A percentile compares a stretch with the other conserved stretches of the same genome.
These are phyloP conservation scores for Silybum marianum DNA, from an alignment of 129 eudicot genomes.

Conservation along the genomic window DNA sequence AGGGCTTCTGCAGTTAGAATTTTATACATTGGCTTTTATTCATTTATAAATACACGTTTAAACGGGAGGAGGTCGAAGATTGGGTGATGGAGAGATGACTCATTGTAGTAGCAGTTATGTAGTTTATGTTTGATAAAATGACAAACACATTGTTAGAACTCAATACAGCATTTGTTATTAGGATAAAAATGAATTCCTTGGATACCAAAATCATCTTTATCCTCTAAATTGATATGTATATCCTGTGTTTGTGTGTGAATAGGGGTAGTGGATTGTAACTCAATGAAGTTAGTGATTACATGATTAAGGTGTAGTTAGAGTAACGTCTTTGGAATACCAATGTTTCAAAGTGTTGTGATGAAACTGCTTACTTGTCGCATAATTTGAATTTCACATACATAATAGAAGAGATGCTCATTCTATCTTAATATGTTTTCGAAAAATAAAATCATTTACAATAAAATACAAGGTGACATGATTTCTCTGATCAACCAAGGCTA, in stretches of 20 bases:
- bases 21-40: not conserved
- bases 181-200: not conserved
- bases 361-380: constrained; percentile 15
- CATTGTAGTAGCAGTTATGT: constrained; percentile 6
- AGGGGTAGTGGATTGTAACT: not conserved
- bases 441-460: constrained; percentile 15
- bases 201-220: constrained; percentile 1
- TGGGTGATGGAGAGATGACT: not conserved
- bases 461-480: constrained; percentile 3
- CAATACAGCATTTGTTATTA: not conserved
- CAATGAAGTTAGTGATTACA: constrained; percentile 5
- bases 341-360: constrained; percentile 10
- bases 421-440: not conserved
- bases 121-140: not conserved
- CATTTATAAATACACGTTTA: not conserved
- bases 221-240: not conserved
- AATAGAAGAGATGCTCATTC: constrained; percentile 12
- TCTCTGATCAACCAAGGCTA: not conserved
- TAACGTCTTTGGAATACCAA: not conserved
- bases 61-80: not conserved
- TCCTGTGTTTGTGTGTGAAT: not conserved
- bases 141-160: not conserved
- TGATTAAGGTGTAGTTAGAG: constrained; percentile 12
- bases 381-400: constrained; percentile 6
- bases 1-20: not conserved